These are phyloP conservation scores for Glomus cerebriforme DNA, from an alignment of 192 early-diverging fungal species.

Conservation along the genomic window DNA sequence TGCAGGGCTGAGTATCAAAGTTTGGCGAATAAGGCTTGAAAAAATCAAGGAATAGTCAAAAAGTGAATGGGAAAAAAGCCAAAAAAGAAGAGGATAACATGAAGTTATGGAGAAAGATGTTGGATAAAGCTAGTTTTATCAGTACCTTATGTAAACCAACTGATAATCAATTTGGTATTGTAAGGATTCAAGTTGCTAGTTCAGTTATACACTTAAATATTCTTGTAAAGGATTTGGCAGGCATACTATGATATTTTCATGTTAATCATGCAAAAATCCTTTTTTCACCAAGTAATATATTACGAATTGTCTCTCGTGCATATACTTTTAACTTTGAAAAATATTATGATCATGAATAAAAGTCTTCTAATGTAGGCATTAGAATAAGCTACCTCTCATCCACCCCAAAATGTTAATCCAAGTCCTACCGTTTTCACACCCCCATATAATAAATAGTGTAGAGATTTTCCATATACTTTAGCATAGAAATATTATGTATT, in stretches of 20 bases:
- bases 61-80: not conserved
- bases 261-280: not conserved
- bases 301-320: not conserved
- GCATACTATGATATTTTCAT: conserved; percentile 20
- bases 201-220: conserved; percentile 19
- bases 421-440: too few relatives aligned
- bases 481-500: too few relatives aligned
- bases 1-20: not conserved
- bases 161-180: conserved; percentile 27
- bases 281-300: not conserved
- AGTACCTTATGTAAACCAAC: conserved; percentile 15
- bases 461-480: too few relatives aligned
- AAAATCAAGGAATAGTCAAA: not conserved
- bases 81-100: conserved; percentile 26
- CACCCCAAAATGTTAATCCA: too few relatives aligned
- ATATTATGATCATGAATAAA: too few relatives aligned
- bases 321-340: conserved; percentile 4
- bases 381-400: too few relatives aligned
- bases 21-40: not conserved
- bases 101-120: conserved; percentile 26
- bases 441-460: too few relatives aligned
- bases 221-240: not conserved
- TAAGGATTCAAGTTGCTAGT: conserved; percentile 26
- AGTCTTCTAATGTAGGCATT: too few relatives aligned
- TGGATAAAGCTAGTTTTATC: conserved; percentile 27